Percentiles rank a stretch among this genome's conserved stretches.
These are phyloP conservation scores for Nidularia pulvinata DNA, from an alignment of 768 basidiomycete species.

Conservation along the genomic window DNA sequence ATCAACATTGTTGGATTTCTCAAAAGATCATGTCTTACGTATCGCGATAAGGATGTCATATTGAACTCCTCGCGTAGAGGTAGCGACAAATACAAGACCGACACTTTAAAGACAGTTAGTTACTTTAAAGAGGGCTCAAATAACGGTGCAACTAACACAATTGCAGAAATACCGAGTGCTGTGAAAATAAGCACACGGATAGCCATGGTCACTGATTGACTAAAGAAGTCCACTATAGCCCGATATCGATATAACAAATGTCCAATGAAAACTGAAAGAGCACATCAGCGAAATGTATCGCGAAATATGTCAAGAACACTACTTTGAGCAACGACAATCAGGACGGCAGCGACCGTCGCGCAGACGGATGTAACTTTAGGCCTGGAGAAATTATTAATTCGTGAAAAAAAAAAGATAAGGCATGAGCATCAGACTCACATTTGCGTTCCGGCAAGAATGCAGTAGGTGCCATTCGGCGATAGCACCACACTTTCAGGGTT, in stretches of 20 bases:
- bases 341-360: constrained; percentile 13
- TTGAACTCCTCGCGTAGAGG: constrained; percentile 14
- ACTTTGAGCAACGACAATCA: constrained; percentile 23
- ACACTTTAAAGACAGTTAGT: constrained; percentile 8
- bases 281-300: neutral
- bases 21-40: constrained; percentile 10
- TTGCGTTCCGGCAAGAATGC: constrained; percentile 15
- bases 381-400: constrained; percentile 5
- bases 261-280: constrained; percentile 14
- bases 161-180: constrained; percentile 11
- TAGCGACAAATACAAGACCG: constrained; percentile 19
- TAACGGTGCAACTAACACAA: constrained; percentile 5
- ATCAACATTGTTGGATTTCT: neutral
- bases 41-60: constrained; percentile 24
- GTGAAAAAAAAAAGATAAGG: neutral
- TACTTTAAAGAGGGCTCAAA: neutral
- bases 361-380: constrained; percentile 22
- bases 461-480: constrained; percentile 24
- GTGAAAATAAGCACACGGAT: constrained; percentile 24
- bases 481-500: constrained; percentile 14
- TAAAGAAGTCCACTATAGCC: constrained; percentile 15
- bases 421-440: constrained; percentile 9
- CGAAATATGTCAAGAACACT: neutral
- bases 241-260: constrained; percentile 20
- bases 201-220: constrained; percentile 22